A percentile compares a stretch with the other conserved stretches of the same genome.
These are phyloP conservation scores for Volutella citrinella DNA, from an alignment of 2,329 filamentous ascomycete genomes.

Conservation along the genomic window DNA sequence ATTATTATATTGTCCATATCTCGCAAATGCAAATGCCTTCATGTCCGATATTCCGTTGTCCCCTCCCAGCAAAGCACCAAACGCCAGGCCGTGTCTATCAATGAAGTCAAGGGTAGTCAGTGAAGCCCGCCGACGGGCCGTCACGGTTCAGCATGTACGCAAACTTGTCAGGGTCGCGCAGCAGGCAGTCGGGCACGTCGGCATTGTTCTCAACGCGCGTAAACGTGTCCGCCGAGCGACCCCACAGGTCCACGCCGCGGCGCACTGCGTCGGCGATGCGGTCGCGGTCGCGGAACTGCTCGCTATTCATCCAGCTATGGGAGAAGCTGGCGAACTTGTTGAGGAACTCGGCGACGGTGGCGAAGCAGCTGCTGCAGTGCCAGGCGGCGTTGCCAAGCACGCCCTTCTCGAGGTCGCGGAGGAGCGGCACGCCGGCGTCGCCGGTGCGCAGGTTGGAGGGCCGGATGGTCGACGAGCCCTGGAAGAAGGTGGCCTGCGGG, in stretches of 20 bases:
- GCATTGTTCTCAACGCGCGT: conserved; percentile 45
- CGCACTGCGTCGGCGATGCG: conserved; percentile 51
- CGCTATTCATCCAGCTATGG: conserved; percentile 50
- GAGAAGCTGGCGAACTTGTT: conserved; percentile 57
- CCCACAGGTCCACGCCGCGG: conserved; percentile 53
- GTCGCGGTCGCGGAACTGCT: conserved; percentile 43
- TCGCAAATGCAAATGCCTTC: no score
- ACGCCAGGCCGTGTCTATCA: no score
- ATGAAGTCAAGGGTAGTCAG: conserved; percentile 42
- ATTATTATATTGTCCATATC: no score
- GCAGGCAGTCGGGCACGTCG: conserved; percentile 51
- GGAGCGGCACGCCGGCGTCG: conserved; percentile 37
- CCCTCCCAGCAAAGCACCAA: no score
- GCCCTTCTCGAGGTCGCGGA: conserved; percentile 40
- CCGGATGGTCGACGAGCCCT: conserved; percentile 42
- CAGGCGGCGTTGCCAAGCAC: conserved; percentile 51
- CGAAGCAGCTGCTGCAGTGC: conserved; percentile 63
- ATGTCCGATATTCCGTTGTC: no score
- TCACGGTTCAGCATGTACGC: conserved; percentile 45
- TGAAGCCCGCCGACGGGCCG: conserved; percentile 45
- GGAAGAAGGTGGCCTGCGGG: conserved; percentile 58
- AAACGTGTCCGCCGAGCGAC: conserved; percentile 45
- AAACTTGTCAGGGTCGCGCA: conserved; percentile 37
- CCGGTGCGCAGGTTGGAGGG: conserved; percentile 53
- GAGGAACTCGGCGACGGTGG: conserved; percentile 51